These are phyloP conservation scores for Gentiana macrophylla DNA, from an alignment of 257 asterid species.

Conservation along the genomic window DNA sequence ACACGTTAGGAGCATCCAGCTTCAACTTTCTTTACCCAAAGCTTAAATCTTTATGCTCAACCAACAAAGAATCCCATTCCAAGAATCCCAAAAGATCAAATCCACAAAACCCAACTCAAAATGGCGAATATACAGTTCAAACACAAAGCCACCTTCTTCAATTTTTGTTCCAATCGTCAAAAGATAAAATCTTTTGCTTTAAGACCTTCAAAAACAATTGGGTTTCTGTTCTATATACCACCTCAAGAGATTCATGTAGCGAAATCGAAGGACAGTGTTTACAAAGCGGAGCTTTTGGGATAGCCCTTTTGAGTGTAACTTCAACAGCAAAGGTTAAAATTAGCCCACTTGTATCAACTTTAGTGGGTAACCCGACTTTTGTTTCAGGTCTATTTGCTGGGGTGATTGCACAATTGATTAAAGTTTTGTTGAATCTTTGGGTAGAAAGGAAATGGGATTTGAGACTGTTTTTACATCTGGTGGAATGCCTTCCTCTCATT, in stretches of 20 bases:
- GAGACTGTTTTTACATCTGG: conserved; percentile 67
- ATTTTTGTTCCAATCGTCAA: conserved; percentile 37
- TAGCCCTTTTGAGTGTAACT: conserved; percentile 63
- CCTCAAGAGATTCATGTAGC: conserved; percentile 14
- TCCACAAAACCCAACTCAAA: conserved; percentile 25
- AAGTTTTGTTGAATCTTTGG: conserved; percentile 66
- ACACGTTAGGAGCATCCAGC: conserved; percentile 21
- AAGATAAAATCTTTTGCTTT: conserved; percentile 30
- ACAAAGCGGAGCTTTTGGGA: conserved; percentile 57
- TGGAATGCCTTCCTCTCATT: conserved; percentile 88
- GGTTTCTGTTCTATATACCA: conserved; percentile 17
- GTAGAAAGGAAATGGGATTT: conserved; percentile 87
- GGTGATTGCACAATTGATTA: conserved; percentile 59
- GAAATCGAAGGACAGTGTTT: conserved; percentile 11
- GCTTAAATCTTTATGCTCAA: conserved; percentile 5
- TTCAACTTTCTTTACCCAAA: conserved; percentile 17
- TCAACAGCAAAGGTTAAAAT: conserved; percentile 74
- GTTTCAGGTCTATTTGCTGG: conserved; percentile 67
- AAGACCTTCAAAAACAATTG: conserved; percentile 29
- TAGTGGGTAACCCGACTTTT: conserved; percentile 78
- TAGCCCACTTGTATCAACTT: conserved; percentile 64
- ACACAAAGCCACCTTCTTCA: conserved; percentile 39
- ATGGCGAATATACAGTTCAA: conserved; percentile 25
- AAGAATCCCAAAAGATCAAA: conserved; percentile 15
- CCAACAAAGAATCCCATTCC: conserved; percentile 16